These are phyloP conservation scores for Hydrangea macrophylla DNA, from an alignment of 148 eudicot species.

Conservation along the genomic window DNA sequence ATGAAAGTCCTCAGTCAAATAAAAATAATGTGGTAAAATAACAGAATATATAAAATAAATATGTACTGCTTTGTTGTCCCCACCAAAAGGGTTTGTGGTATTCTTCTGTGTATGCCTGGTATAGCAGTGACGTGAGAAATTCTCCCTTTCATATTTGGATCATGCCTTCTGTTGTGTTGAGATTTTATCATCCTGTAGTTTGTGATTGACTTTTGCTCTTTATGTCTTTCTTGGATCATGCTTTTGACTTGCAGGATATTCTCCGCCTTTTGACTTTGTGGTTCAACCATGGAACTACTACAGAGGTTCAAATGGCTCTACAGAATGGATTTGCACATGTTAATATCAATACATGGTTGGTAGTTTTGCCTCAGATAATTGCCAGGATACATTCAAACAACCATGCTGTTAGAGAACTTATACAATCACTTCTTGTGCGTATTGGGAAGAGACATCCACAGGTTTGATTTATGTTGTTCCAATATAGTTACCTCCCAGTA, in stretches of 20 bases:
- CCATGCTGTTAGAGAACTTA: conserved; percentile 86
- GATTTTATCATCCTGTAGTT: background rate
- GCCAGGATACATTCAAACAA: conserved; percentile 97
- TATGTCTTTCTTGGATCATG: conserved; percentile 4
- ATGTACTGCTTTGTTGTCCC: no score
- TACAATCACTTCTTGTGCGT: conserved; percentile 91
- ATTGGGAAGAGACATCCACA: conserved; percentile 97
- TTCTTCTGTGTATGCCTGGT: no score
- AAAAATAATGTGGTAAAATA: no score
- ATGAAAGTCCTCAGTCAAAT: no score
- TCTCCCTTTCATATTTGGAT: background rate
- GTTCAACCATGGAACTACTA: conserved; percentile 97
- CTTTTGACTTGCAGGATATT: conserved; percentile 58
- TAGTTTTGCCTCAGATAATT: conserved; percentile 94
- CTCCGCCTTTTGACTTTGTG: conserved; percentile 96
- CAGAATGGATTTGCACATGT: conserved; percentile 83
- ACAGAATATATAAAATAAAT: no score
- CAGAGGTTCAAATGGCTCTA: conserved; percentile 88
- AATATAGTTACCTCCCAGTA: conserved; percentile 3
- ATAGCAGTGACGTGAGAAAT: no score
- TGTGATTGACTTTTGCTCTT: conserved; percentile 6
- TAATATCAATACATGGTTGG: conserved; percentile 97
- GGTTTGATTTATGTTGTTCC: conserved; percentile 38
- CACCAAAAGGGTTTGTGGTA: background rate
- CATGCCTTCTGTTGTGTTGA: background rate